phyloP scores from a whole-genome alignment of 345 rosid genomes.

The Populus deltoides region DNA sequence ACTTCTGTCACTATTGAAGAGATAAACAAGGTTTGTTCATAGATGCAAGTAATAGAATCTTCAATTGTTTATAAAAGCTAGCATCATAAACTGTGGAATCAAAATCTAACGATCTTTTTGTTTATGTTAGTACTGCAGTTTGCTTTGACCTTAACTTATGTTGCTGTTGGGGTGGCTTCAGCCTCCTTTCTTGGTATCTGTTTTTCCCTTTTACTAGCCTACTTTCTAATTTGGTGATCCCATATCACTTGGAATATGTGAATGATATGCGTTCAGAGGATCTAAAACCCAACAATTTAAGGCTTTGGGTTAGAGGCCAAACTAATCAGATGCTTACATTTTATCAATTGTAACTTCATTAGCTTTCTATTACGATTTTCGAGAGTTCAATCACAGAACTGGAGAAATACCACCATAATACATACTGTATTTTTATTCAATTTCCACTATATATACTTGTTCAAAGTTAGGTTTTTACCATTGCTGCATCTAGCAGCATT shows the following conservation, averaged over 20 bases:
- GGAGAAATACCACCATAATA: neutral
- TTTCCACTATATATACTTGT: neutral
- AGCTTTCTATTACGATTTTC: neutral
- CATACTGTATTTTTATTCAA: neutral
- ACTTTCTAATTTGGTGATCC: neutral
- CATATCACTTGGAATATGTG: neutral
- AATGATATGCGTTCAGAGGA: too few relatives aligned
- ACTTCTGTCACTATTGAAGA: constrained; percentile 8
- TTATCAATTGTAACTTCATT: too few relatives aligned
- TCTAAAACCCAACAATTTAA: too few relatives aligned
- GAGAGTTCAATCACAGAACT: neutral
- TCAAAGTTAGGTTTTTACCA: neutral
- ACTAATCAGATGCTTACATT: too few relatives aligned
- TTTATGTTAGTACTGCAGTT: constrained; percentile 13
- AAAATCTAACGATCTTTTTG: neutral
- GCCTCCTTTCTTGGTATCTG: constrained; percentile 32
- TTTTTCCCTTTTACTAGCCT: neutral
- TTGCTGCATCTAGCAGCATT: neutral
- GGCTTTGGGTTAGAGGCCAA: neutral
- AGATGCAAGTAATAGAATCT: neutral
- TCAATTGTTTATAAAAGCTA: neutral
- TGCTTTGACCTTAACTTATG: constrained; percentile 25
- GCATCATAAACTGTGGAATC: neutral
- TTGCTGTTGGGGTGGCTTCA: constrained; percentile 31
- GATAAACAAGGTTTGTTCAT: constrained; percentile 19